phyloP scores from a whole-genome alignment of 148 eudicot genomes.

The Pouteria glomerata region DNA sequence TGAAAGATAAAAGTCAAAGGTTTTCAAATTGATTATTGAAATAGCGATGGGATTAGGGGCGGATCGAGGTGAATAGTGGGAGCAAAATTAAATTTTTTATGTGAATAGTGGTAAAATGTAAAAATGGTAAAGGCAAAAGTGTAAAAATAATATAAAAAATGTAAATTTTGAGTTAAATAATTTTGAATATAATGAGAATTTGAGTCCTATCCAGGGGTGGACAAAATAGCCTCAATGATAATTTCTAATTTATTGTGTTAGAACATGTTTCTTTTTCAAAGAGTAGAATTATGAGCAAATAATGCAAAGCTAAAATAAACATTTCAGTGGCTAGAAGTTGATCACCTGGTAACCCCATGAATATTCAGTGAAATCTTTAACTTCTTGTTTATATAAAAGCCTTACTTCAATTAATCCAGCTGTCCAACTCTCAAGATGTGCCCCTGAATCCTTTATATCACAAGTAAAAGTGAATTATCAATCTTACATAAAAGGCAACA shows the following conservation, averaged over 20 bases:
- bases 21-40: neutral
- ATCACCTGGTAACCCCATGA: slow-evolving; percentile 59
- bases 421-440: slow-evolving; percentile 34
- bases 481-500: neutral
- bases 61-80: no score
- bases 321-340: slow-evolving; percentile 4
- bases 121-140: no score
- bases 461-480: neutral
- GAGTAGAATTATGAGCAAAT: no score
- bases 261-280: no score
- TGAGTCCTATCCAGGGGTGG: no score
- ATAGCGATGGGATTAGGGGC: neutral
- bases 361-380: slow-evolving; percentile 23
- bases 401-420: slow-evolving; percentile 35
- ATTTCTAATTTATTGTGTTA: no score
- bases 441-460: slow-evolving; percentile 45
- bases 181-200: no score
- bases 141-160: no score
- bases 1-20: neutral
- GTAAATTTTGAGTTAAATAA: no score
- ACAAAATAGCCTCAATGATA: no score
- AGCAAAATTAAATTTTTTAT: no score
- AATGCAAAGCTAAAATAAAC: neutral
- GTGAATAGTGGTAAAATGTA: no score
- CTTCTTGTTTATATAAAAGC: slow-evolving; percentile 21